These are phyloP conservation scores for Pharnaceum exiguum DNA, from an alignment of 148 eudicot species.

Conservation along the genomic window DNA sequence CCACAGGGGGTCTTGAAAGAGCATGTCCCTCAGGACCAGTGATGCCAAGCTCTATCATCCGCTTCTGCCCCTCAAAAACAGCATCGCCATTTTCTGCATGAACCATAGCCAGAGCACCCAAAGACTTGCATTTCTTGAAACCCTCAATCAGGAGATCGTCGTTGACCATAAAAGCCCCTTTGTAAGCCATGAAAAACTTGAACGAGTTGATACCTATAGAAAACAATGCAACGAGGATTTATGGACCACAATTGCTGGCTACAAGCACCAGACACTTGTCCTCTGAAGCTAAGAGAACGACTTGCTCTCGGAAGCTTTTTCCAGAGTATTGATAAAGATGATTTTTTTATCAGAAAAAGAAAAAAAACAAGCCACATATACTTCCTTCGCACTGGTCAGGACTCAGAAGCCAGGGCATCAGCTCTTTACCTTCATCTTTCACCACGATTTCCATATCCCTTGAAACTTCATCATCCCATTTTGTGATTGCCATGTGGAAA, in stretches of 20 bases:
- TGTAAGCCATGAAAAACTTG: conserved; percentile 95
- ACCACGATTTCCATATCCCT: conserved; percentile 94
- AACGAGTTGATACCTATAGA: conserved; percentile 93
- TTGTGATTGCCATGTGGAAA: conserved; percentile 94
- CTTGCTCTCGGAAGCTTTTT: too few species aligned
- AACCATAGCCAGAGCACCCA: conserved; percentile 97
- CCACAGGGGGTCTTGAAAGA: conserved; percentile 93
- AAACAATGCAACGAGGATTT: too few species aligned
- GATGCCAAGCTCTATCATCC: conserved; percentile 96
- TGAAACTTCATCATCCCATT: conserved; percentile 86
- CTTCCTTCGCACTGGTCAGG: too few species aligned
- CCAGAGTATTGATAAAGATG: too few species aligned
- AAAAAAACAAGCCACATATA: not conserved
- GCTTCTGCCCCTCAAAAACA: conserved; percentile 94
- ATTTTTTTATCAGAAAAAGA: too few species aligned
- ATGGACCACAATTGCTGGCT: too few species aligned
- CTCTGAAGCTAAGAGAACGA: too few species aligned
- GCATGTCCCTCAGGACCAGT: conserved; percentile 99
- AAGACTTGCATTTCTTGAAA: conserved; percentile 82
- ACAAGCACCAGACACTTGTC: too few species aligned
- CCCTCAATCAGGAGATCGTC: conserved; percentile 91
- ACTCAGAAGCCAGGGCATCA: too few species aligned
- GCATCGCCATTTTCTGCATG: conserved; percentile 99
- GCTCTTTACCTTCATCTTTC: conserved; percentile 69
- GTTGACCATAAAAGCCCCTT: conserved; percentile 82